Evolutionary conservation across 371 early-diverging fungal genomes (phyloP), one percentile per base, ranked within the genome.

Genomic region (Mortierella sp.): DNA sequence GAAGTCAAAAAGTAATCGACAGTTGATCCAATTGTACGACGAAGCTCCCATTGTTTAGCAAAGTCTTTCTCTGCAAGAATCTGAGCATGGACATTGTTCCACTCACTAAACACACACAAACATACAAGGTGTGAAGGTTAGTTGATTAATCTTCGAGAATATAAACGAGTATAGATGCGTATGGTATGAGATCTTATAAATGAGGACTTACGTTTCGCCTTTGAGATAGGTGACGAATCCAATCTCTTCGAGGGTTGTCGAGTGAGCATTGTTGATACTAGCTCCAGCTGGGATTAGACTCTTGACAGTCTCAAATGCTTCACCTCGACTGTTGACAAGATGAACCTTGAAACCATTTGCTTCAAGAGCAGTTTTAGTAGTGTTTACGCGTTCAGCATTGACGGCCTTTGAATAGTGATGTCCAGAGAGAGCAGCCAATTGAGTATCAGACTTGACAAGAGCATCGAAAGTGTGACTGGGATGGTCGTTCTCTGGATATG

Each of bases 181-280:
- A 58, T 29, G 42, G 54, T 12, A 15, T 34, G 32, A 10, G 29
- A 3, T n/a, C 15, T 10, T 23, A 23, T 59, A 31, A 7, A 53
- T 12, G n/a, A 7, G 28, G 9, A 66, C 72, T 72, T 72, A 72
- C 72, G 73, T 79, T 49, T 75, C 67, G 28, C 69, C 75, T 58
- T 84, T 84, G 26, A 84, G 69, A 65, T 80, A 82, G 28, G 75
- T 77, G 31, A 85, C 71, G 58, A 84, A 84, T 31, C 85, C 85
- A 54, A 84, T 84, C 61, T 84, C 80, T 45, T 83, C 84, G 19
- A 84, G 65, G 8, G 85, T 70, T 2, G 85, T 84, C 2, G 85
- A 85, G 66, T 84, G 84, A 37, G 70, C 79, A n/a, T 82, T 84
- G 66, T 70, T 75, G 55, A 84, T 68, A 15, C 81, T 76, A 29